Conservation (phyloP, 352 stramenopile genomes). For the Globisporangium cylindrosporum region DNA sequence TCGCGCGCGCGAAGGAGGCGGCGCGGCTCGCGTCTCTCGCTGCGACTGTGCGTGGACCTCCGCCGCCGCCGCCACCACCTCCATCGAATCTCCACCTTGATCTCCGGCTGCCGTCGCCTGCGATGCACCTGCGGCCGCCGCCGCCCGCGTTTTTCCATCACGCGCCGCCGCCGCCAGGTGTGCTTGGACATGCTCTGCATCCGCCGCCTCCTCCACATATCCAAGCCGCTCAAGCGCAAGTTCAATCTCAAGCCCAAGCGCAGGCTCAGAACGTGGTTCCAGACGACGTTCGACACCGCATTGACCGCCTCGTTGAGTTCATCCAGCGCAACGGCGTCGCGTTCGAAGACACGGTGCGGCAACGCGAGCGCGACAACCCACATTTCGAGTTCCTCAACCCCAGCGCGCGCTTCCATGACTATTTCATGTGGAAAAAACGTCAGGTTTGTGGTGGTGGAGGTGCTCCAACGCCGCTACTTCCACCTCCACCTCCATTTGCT, state of each 20-base stretch:
- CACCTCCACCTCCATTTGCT: not conserved
- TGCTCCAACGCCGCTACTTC: not conserved
- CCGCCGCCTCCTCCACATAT: conserved; percentile 11
- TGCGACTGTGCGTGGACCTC: conserved; percentile 22
- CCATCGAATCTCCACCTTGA: not conserved
- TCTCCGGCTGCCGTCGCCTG: not conserved
- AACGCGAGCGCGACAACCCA: conserved; percentile 50
- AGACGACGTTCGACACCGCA: conserved; percentile 42
- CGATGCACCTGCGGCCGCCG: conserved; percentile 5
- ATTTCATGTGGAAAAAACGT: conserved; percentile 50
- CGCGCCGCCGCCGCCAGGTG: conserved; percentile 8
- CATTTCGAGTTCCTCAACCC: conserved; percentile 52
- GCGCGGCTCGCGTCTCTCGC: conserved; percentile 51
- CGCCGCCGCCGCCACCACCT: not conserved
- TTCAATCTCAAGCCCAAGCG: not conserved
- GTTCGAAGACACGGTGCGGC: conserved; percentile 45
- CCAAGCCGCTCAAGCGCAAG: not conserved
- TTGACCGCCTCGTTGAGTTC: conserved; percentile 60
- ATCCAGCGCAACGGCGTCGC: conserved; percentile 49
- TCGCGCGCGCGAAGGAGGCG: conserved; percentile 51
- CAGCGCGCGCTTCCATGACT: conserved; percentile 42
- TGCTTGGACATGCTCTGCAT: conserved; percentile 1
- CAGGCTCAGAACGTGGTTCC: conserved; percentile 18
- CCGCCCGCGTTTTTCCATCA: conserved; percentile 16
- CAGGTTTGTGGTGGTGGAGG: conserved; percentile 18